Evolutionary conservation across 768 basidiomycete species (phyloP).

Genomic region (Podaxis sp.): DNA sequence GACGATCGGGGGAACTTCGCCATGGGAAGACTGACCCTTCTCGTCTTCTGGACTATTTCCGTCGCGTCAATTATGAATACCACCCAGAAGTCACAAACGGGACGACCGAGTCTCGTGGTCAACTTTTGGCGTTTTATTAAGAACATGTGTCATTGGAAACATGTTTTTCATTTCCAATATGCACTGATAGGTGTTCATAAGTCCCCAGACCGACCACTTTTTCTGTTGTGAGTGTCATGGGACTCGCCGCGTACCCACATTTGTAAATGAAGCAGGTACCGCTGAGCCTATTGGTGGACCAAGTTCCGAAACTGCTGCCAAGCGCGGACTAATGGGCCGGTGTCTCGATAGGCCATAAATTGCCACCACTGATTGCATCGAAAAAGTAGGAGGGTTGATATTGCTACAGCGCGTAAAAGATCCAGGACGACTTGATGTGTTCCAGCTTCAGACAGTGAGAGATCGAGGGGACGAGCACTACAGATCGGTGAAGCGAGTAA

Average conservation of each 20-base stretch:
- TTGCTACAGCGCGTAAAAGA: not conserved
- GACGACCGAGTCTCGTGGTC: not conserved
- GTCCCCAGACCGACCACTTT: not conserved
- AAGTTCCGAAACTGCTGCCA: not conserved
- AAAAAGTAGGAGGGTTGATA: not conserved
- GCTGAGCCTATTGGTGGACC: too few relatives aligned
- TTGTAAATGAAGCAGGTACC: too few relatives aligned
- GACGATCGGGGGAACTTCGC: not conserved
- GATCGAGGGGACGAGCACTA: not conserved
- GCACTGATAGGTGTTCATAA: not conserved
- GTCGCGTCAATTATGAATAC: not conserved
- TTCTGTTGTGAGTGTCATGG: not conserved
- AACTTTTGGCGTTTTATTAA: not conserved
- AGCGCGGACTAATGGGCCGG: not conserved
- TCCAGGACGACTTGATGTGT: not conserved
- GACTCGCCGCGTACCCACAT: not conserved
- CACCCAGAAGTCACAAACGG: not conserved
- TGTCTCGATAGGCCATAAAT: not conserved
- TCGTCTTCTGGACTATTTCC: not conserved
- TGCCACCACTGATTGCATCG: not conserved
- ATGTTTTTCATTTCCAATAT: not conserved
- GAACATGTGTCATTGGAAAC: not conserved
- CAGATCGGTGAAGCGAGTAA: not conserved
- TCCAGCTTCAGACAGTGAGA: not conserved
- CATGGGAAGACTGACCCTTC: not conserved